Percentiles rank a stretch among this genome's conserved stretches.
Conservation (phyloP, 1,139 yeast genomes). For the Candida pseudoviswanathii region DNA sequence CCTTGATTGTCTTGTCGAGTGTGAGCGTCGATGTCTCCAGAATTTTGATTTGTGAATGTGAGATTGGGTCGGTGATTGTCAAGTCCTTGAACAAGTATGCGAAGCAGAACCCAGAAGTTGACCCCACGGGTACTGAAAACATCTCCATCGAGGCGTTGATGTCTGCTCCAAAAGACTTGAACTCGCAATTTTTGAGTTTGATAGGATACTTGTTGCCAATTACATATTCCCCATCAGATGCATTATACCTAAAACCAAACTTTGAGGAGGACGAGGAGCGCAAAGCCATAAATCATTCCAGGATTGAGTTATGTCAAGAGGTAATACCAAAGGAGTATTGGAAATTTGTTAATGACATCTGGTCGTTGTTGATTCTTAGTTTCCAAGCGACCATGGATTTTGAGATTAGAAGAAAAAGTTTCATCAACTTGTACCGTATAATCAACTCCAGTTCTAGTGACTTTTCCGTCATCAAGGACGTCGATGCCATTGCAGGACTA, state of each 20-base stretch:
- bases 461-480: constrained; percentile 22
- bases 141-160: constrained; percentile 63
- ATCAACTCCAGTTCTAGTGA: constrained; percentile 32
- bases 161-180: constrained; percentile 70
- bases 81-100: constrained; percentile 46
- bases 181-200: constrained; percentile 57
- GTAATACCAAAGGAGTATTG: constrained; percentile 30
- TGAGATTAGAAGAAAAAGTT: constrained; percentile 60
- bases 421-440: constrained; percentile 60
- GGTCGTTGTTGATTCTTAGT: constrained; percentile 65
- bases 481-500: constrained; percentile 45
- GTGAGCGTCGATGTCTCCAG: constrained; percentile 45
- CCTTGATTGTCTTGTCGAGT: constrained; percentile 41
- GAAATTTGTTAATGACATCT: constrained; percentile 51
- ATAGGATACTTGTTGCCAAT: constrained; percentile 62
- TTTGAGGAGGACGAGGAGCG: constrained; percentile 29
- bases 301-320: constrained; percentile 28
- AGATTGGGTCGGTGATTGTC: constrained; percentile 45
- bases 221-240: constrained; percentile 27
- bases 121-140: constrained; percentile 5
- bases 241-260: constrained; percentile 34
- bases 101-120: constrained; percentile 16
- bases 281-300: constrained; percentile 26
- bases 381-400: constrained; percentile 78
- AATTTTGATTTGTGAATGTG: constrained; percentile 39